Evolutionary conservation across 768 basidiomycete genomes (phyloP).

Genomic region (Psilocybe azurescens): DNA sequence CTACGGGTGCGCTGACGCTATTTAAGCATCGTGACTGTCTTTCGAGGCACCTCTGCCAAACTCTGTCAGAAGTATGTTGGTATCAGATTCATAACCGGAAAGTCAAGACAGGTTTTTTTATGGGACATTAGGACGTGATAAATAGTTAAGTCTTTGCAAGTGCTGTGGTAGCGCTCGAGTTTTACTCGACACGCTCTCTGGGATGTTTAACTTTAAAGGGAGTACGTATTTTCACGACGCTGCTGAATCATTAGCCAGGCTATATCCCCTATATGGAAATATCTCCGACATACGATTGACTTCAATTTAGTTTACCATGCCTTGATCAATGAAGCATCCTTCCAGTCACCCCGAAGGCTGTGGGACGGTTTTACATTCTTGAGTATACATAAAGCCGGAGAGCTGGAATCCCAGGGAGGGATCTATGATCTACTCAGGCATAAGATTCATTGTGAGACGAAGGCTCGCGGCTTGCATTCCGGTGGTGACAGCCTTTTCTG

Average conservation of each 20-base stretch:
- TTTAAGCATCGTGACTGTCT: not conserved
- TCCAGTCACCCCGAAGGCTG: not conserved
- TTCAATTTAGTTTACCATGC: not conserved
- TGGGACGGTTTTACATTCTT: not conserved
- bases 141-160: too few relatives aligned
- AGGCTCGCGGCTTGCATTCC: not conserved
- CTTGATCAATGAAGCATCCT: not conserved
- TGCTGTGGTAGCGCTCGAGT: too few relatives aligned
- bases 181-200: too few relatives aligned
- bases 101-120: not conserved
- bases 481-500: not conserved
- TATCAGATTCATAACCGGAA: not conserved
- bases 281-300: not conserved
- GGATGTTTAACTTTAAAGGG: too few relatives aligned
- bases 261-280: not conserved
- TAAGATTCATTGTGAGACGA: not conserved
- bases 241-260: too few relatives aligned
- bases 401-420: not conserved
- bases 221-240: too few relatives aligned
- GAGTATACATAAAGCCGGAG: not conserved
- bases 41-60: not conserved
- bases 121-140: too few relatives aligned
- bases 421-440: not conserved
- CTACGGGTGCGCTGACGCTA: not conserved
- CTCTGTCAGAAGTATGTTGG: not conserved